Evolutionary conservation across 305 asterid species (phyloP).

Genomic region (Ruellia speciosa): DNA sequence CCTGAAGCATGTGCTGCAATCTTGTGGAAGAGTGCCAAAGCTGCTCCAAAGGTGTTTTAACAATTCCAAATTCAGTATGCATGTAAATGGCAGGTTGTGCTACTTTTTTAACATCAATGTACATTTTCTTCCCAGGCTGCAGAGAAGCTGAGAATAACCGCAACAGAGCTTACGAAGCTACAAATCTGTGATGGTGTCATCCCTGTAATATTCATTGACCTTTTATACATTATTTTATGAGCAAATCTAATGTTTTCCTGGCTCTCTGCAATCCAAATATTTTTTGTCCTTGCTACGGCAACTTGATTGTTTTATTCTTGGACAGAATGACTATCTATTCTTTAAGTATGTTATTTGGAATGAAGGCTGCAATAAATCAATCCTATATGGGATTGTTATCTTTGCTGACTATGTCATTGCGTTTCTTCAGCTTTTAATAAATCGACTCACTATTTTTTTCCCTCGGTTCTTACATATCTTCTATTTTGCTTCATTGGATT

Average conservation of each 20-base stretch:
- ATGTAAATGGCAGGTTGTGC: constrained; percentile 12
- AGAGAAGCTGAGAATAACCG: constrained; percentile 79
- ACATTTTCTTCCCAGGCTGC: constrained; percentile 69
- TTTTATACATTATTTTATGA: not conserved
- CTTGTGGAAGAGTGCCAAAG: constrained; percentile 79
- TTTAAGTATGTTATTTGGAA: not conserved
- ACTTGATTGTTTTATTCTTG: not conserved
- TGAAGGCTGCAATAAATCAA: not conserved
- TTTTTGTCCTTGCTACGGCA: not conserved
- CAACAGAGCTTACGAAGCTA: constrained; percentile 57
- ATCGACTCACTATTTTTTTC: constrained; percentile 5
- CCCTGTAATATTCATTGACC: constrained; percentile 57
- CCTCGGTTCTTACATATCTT: too few species aligned
- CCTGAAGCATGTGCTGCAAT: constrained; percentile 99
- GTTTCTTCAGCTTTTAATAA: constrained; percentile 6
- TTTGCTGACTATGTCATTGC: not conserved
- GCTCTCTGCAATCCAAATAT: not conserved
- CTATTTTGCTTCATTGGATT: constrained; percentile 9
- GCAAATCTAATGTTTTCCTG: too few species aligned
- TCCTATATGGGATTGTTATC: constrained; percentile 1
- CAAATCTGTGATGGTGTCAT: constrained; percentile 63
- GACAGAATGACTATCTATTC: too few species aligned
- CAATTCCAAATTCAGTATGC: constrained; percentile 17
- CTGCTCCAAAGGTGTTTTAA: constrained; percentile 69
- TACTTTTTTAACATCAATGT: constrained; percentile 18